A percentile compares a stretch with the other conserved stretches of the same genome.
Evolutionary conservation across 257 asterid genomes (phyloP).

Genomic region (Solanum habrochaites): DNA sequence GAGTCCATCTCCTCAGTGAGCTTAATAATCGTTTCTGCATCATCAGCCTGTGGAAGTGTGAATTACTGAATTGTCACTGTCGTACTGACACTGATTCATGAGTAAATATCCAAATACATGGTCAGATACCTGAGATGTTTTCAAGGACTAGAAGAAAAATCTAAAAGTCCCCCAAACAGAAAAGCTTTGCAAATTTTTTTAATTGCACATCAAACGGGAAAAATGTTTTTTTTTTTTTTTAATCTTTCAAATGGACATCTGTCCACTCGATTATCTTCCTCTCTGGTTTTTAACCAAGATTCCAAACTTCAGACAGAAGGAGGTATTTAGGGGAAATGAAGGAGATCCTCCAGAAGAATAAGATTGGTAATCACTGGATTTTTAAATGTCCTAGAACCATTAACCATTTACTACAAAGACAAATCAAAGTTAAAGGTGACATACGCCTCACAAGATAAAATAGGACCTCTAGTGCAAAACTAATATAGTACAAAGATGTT

Average conservation of each 20-base stretch:
- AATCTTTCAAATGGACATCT: background rate
- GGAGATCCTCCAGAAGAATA: background rate
- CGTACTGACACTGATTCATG: background rate
- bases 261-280: background rate
- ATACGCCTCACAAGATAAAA: background rate
- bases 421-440: background rate
- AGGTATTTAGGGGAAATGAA: background rate
- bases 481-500: background rate
- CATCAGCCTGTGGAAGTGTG: conserved; percentile 40
- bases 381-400: background rate
- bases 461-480: background rate
- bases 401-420: background rate
- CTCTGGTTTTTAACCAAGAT: background rate
- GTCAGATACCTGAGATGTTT: background rate
- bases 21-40: conserved; percentile 77
- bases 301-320: background rate
- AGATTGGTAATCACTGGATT: background rate
- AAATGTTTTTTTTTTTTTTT: background rate
- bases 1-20: conserved; percentile 97
- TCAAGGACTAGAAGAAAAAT: background rate
- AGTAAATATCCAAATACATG: background rate
- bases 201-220: background rate
- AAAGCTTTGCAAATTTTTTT: background rate
- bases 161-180: background rate
- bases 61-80: background rate